A percentile compares a stretch with the other conserved stretches of the same genome.
Conservation (phyloP, 495 filamentous ascomycete genomes). For the Penicillium samsonianum region DNA sequence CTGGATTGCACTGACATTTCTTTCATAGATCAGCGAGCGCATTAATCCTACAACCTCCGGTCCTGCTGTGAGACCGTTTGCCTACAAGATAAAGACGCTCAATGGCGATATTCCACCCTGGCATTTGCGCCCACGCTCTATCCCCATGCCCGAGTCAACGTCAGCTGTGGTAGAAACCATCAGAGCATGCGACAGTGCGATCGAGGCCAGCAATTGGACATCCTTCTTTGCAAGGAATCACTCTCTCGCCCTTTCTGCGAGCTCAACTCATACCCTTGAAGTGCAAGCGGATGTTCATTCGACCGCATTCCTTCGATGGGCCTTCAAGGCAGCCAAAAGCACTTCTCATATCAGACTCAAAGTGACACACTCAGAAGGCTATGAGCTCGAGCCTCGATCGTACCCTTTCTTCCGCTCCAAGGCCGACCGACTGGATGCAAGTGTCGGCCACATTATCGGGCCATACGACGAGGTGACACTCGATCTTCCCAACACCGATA, state of each 20-base stretch:
- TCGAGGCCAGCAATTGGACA: slow-evolving; percentile 22
- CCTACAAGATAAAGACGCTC: slow-evolving; percentile 32
- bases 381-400: slow-evolving; percentile 40
- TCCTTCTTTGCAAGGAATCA: slow-evolving; percentile 10
- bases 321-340: slow-evolving; percentile 21
- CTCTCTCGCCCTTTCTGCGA: slow-evolving; percentile 21
- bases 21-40: slow-evolving; percentile 38
- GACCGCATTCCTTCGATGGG: slow-evolving; percentile 39
- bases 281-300: slow-evolving; percentile 39
- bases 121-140: slow-evolving; percentile 34
- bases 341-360: slow-evolving; percentile 28
- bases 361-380: slow-evolving; percentile 43
- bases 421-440: slow-evolving; percentile 34
- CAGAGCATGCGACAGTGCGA: slow-evolving; percentile 26
- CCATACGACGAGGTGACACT: slow-evolving; percentile 35
- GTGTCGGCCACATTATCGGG: slow-evolving; percentile 33
- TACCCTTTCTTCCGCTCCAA: slow-evolving; percentile 44
- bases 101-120: slow-evolving; percentile 43
- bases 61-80: slow-evolving; percentile 15
- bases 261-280: slow-evolving; percentile 34
- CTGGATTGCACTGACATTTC: slow-evolving; percentile 1
- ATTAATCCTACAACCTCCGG: slow-evolving; percentile 16
- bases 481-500: slow-evolving; percentile 11
- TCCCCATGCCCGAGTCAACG: slow-evolving; percentile 37
- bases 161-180: slow-evolving; percentile 19